Conservation (phyloP, 768 basidiomycete species). For the Coprinopsis sp. region DNA sequence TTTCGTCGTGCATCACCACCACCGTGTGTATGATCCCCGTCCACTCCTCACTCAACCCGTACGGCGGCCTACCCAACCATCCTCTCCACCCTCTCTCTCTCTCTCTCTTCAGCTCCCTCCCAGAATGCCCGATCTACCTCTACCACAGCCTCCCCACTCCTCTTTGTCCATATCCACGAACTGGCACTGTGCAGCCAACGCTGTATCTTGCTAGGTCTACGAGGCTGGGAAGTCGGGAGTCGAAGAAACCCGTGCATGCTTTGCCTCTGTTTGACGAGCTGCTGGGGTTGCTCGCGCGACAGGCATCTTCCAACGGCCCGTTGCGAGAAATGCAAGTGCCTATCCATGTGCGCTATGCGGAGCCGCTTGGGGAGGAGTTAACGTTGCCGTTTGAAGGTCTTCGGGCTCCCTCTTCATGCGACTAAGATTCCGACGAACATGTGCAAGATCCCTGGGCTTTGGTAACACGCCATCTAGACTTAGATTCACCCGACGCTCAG, state of each 20-base stretch:
- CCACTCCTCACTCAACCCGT: slow-evolving; percentile 24
- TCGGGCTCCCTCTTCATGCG: background rate
- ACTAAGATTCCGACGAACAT: background rate
- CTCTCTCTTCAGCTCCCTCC: too few relatives aligned
- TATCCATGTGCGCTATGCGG: slow-evolving; percentile 43
- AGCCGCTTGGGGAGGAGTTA: slow-evolving; percentile 14
- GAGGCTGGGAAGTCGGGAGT: slow-evolving; percentile 38
- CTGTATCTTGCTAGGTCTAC: slow-evolving; percentile 29
- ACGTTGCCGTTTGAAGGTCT: slow-evolving; percentile 11
- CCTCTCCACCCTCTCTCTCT: slow-evolving; percentile 19
- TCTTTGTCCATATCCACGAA: slow-evolving; percentile 48
- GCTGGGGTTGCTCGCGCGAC: slow-evolving; percentile 6
- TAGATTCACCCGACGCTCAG: too few relatives aligned
- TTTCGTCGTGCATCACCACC: too few relatives aligned
- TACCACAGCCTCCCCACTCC: slow-evolving; percentile 36
- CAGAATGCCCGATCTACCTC: slow-evolving; percentile 35
- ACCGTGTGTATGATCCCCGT: slow-evolving; percentile 7
- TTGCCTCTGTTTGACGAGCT: slow-evolving; percentile 17
- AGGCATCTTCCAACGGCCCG: background rate
- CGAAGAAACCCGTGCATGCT: slow-evolving; percentile 43
- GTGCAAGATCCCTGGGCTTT: too few relatives aligned
- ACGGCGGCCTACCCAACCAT: slow-evolving; percentile 39
- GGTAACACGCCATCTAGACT: too few relatives aligned
- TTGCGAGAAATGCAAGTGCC: slow-evolving; percentile 35
- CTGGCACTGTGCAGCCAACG: slow-evolving; percentile 31